Percentiles rank a stretch among this genome's conserved stretches.
Evolutionary conservation across 1,284 basidiomycete species (phyloP).

Genomic region (Phylloporus gajari): DNA sequence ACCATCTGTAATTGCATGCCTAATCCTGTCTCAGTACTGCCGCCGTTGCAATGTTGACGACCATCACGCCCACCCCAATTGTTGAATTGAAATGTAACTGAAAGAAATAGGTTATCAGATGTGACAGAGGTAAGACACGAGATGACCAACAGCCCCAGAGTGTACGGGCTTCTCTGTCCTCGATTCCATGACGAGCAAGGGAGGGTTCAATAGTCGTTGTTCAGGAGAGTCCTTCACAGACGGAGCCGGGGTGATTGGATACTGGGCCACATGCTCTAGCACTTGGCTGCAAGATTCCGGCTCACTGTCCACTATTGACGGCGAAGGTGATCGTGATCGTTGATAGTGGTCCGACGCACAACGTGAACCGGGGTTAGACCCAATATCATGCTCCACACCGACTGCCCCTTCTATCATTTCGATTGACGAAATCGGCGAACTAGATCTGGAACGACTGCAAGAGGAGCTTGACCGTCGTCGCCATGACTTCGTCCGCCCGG

Average conservation of each 20-base stretch:
- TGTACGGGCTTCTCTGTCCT: constrained; percentile 26
- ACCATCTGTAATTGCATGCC: constrained; percentile 28
- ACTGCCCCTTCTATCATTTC: constrained; percentile 45
- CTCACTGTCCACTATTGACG: constrained; percentile 55
- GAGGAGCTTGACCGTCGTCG: constrained; percentile 47
- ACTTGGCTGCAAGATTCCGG: constrained; percentile 43
- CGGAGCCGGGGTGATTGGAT: constrained; percentile 57
- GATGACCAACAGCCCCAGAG: constrained; percentile 43
- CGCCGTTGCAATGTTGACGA: constrained; percentile 70
- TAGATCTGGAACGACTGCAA: constrained; percentile 43
- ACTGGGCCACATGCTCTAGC: constrained; percentile 42
- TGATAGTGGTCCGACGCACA: constrained; percentile 42
- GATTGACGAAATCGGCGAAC: constrained; percentile 48
- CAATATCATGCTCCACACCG: constrained; percentile 32
- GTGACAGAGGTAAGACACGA: constrained; percentile 28
- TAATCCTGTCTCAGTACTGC: constrained; percentile 68
- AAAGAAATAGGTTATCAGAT: constrained; percentile 38
- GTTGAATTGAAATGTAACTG: constrained; percentile 45
- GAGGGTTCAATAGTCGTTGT: constrained; percentile 21
- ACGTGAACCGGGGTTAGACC: constrained; percentile 35
- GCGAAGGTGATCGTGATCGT: constrained; percentile 49
- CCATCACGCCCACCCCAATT: constrained; percentile 67
- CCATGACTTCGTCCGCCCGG: constrained; percentile 49
- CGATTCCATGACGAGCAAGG: constrained; percentile 20
- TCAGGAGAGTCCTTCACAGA: constrained; percentile 54